Conservation (phyloP, 1,139 yeast species). For the Hansenula sp. region DNA sequence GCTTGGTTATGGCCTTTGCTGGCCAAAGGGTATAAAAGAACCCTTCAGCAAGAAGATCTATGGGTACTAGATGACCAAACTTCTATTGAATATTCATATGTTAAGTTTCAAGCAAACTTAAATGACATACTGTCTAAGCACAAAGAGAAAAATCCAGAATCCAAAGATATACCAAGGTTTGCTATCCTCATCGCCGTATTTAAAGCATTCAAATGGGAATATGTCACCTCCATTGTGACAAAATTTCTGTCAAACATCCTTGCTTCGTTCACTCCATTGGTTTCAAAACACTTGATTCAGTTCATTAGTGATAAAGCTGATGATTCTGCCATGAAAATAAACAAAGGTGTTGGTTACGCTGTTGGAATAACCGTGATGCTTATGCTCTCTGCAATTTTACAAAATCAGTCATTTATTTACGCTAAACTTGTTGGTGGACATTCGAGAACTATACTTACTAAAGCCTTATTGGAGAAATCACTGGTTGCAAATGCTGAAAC, state of each 20-base stretch:
- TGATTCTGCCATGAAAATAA: slow-evolving; percentile 26
- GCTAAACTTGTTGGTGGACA: slow-evolving; percentile 65
- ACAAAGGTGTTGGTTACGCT: slow-evolving; percentile 55
- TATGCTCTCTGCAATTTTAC: slow-evolving; percentile 40
- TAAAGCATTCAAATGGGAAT: slow-evolving; percentile 49
- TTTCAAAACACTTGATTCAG: slow-evolving; percentile 45
- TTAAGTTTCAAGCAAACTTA: slow-evolving; percentile 33
- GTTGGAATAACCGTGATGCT: slow-evolving; percentile 46
- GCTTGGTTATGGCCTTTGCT: slow-evolving; percentile 57
- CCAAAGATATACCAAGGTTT: slow-evolving; percentile 30
- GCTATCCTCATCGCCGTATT: slow-evolving; percentile 42
- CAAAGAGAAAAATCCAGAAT: slow-evolving; percentile 21
- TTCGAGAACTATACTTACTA: slow-evolving; percentile 58
- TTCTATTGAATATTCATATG: slow-evolving; percentile 42
- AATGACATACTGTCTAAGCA: slow-evolving; percentile 27
- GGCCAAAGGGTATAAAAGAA: slow-evolving; percentile 59
- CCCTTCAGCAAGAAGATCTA: slow-evolving; percentile 60
- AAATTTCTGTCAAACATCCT: slow-evolving; percentile 41
- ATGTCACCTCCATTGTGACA: slow-evolving; percentile 36
- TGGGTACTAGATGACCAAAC: slow-evolving; percentile 47
- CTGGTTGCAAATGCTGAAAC: slow-evolving; percentile 53
- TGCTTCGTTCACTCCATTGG: slow-evolving; percentile 40
- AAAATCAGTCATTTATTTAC: slow-evolving; percentile 56
- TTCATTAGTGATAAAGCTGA: slow-evolving; percentile 37
- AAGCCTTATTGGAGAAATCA: slow-evolving; percentile 62